Conservation (phyloP, 148 eudicot genomes). For the Silene latifolia region DNA sequence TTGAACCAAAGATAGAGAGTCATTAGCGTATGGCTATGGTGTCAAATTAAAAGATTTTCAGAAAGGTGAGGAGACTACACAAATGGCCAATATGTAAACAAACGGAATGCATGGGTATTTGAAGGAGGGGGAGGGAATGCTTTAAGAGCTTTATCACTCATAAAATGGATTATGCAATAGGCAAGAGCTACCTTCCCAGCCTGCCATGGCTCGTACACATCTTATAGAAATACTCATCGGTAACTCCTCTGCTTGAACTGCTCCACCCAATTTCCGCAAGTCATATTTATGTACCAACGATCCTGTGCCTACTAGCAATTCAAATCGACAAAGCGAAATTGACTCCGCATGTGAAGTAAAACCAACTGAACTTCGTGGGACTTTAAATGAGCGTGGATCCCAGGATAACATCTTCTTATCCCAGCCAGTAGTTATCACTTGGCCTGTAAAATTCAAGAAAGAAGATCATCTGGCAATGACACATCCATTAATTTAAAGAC, state of each 20-base stretch:
- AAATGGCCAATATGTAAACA: background rate
- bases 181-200: slow-evolving; percentile 45
- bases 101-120: too few relatives aligned
- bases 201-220: slow-evolving; percentile 61
- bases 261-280: slow-evolving; percentile 48
- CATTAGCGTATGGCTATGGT: background rate
- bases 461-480: background rate
- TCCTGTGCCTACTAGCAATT: slow-evolving; percentile 58
- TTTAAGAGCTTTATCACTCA: background rate
- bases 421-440: slow-evolving; percentile 72
- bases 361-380: slow-evolving; percentile 29
- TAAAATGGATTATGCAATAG: background rate
- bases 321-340: slow-evolving; percentile 51
- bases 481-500: slow-evolving; percentile 6
- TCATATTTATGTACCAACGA: slow-evolving; percentile 60
- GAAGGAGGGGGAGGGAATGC: background rate
- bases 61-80: too few relatives aligned
- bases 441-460: slow-evolving; percentile 37
- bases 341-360: slow-evolving; percentile 55
- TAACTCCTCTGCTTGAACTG: slow-evolving; percentile 35
- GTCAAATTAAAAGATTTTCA: background rate
- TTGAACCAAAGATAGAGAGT: slow-evolving; percentile 24
- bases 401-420: slow-evolving; percentile 62
- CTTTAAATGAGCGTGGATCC: slow-evolving; percentile 57
- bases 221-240: slow-evolving; percentile 44